Percentiles rank a stretch among this genome's conserved stretches.
phyloP scores from a whole-genome alignment of 176 grass and related monocot species.

The Hordeum vulgare region DNA sequence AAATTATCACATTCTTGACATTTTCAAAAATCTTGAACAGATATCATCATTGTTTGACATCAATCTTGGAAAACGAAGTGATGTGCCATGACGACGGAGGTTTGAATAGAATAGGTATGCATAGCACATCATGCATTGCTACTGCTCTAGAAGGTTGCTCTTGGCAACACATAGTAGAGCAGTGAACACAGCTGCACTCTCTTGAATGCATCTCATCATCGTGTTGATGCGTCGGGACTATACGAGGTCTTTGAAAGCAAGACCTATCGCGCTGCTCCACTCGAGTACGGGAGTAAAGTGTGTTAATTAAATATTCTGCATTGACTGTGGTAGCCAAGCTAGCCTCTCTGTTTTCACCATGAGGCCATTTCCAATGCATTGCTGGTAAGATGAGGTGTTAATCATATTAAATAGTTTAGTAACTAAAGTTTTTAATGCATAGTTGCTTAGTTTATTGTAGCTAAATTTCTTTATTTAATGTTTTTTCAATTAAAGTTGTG shows the following conservation, averaged over 20 bases:
- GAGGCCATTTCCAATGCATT: too few relatives aligned
- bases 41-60: neutral
- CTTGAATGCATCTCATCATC: conserved; percentile 28
- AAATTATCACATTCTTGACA: neutral
- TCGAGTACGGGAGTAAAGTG: neutral
- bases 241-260: conserved; percentile 19
- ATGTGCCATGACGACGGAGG: conserved; percentile 21
- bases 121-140: neutral
- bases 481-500: too few relatives aligned
- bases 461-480: too few relatives aligned
- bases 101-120: neutral
- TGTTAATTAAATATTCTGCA: neutral
- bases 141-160: conserved; percentile 4
- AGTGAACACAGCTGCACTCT: neutral
- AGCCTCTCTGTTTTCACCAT: neutral
- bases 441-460: too few relatives aligned
- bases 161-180: neutral
- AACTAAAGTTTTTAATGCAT: too few relatives aligned
- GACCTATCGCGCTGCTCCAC: neutral
- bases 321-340: neutral
- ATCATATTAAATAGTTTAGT: too few relatives aligned
- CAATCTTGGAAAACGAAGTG: neutral
- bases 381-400: too few relatives aligned
- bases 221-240: neutral
- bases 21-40: neutral